Conservation (phyloP, 2,329 filamentous ascomycete species). For the Fusarium continuum region DNA sequence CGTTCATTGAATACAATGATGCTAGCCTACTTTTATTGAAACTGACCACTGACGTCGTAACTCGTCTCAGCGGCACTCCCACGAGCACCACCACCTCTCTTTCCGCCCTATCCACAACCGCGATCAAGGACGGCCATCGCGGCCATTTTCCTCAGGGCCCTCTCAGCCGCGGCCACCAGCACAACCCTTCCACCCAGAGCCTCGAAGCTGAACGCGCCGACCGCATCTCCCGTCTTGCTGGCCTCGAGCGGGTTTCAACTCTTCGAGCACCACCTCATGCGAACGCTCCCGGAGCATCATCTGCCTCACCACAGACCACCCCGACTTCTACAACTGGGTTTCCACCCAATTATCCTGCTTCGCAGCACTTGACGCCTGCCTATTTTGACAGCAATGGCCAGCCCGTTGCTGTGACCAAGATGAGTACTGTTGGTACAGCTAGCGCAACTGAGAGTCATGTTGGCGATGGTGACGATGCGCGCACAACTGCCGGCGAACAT, state of each 20-base stretch:
- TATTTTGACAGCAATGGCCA: slow-evolving; percentile 85
- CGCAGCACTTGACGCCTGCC: slow-evolving; percentile 63
- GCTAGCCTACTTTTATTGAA: neutral
- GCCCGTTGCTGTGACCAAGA: slow-evolving; percentile 74
- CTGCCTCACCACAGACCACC: slow-evolving; percentile 60
- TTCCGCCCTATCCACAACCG: slow-evolving; percentile 89
- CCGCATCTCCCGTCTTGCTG: slow-evolving; percentile 91
- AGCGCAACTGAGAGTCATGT: slow-evolving; percentile 82
- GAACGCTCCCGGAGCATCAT: slow-evolving; percentile 46
- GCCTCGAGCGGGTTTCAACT: slow-evolving; percentile 88
- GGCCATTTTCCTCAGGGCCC: slow-evolving; percentile 72
- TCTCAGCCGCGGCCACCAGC: slow-evolving; percentile 66
- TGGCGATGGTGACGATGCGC: slow-evolving; percentile 63
- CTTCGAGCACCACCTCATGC: slow-evolving; percentile 63
- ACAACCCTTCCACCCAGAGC: slow-evolving; percentile 71
- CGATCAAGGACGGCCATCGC: slow-evolving; percentile 95
- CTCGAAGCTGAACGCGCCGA: slow-evolving; percentile 93
- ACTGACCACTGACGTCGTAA: slow-evolving; percentile 15
- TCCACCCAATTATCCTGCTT: slow-evolving; percentile 51
- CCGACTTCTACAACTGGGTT: slow-evolving; percentile 59
- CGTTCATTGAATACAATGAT: slow-evolving; percentile 2
- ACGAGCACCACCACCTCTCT: slow-evolving; percentile 93
- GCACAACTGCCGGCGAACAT: slow-evolving; percentile 63
- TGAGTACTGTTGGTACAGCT: slow-evolving; percentile 90
- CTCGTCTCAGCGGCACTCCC: slow-evolving; percentile 77